Base-by-base conservation (phyloP, 2,329 filamentous ascomycete species). In the Clonostachys byssicola region DNA sequence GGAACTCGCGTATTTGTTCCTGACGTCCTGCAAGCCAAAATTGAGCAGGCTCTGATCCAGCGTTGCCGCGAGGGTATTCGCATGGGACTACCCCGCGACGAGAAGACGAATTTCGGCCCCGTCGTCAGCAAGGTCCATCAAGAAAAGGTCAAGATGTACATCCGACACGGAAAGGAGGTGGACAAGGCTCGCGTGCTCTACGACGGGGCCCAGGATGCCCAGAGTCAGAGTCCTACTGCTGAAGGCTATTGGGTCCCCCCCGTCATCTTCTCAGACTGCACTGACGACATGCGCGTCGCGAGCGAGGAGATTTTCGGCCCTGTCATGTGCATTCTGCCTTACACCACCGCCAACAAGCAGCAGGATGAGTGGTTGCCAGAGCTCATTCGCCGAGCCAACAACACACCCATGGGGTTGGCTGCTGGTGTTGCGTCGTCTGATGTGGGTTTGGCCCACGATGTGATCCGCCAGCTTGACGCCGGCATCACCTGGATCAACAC, bases 401-500 rank as follows among this genome's bases (percentile, higher is more conserved):
- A 81, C 52, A 94, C 89, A 0, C 74, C 82, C 17, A 74, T 94
- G 47, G 90, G 90, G 30, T 81, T 95, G 4, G 90, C 90, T 0
- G 91, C 89, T 0, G 90, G 90, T 17, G 87, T 95, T 2, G 92
- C 95, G 55, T 89, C 88, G 1, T 80, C 79, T 49, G 81, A 95
- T 54, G 66, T 95, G 45, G 86, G 88, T 56, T 61, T 77, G 43
- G 90, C 88, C 47, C 89, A 95, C 59, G 73, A 79, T 40, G 79
- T 92, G 1, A 75, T 92, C 40, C 76, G 79, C 20, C 76, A 81
- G 58, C 71, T 95, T 6, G 78, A 95, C 60, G 89, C 89, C 0
- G 90, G 90, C 34, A 95, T 95, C 59, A 95, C 89, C 2, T 95
- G 90, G 90, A 77, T 95, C 45, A 95, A 95, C 64, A 91, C 88